Percentiles rank a stretch among this genome's conserved stretches.
These are phyloP conservation scores for Tuber calosporum DNA, from an alignment of 495 filamentous ascomycete species.

Conservation along the genomic window DNA sequence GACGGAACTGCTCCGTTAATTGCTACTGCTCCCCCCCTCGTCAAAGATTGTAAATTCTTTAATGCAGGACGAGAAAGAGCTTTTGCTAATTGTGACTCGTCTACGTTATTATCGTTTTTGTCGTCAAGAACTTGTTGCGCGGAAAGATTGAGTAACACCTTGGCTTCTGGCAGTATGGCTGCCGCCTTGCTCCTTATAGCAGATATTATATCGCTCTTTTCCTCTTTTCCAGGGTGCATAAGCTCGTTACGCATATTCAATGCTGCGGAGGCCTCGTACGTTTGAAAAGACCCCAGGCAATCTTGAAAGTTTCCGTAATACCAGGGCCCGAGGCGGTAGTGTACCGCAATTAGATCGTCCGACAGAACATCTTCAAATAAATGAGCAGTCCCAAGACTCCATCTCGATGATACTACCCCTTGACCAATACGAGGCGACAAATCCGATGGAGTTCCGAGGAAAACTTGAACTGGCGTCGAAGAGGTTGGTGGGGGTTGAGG, in stretches of 20 bases:
- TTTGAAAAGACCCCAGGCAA: constrained; percentile 90
- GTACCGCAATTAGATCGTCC: constrained; percentile 85
- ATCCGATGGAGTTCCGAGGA: constrained; percentile 87
- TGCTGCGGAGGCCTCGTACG: constrained; percentile 88
- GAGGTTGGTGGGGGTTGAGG: constrained; percentile 60
- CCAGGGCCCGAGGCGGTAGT: constrained; percentile 77
- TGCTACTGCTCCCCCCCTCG: constrained; percentile 66
- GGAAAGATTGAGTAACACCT: constrained; percentile 77
- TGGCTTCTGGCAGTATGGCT: constrained; percentile 67
- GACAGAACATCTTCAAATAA: constrained; percentile 80
- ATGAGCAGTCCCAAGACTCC: constrained; percentile 84
- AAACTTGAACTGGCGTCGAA: constrained; percentile 74
- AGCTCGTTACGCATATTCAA: constrained; percentile 86
- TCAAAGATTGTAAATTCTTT: constrained; percentile 63
- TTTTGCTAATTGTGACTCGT: constrained; percentile 67
- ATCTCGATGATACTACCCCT: constrained; percentile 66
- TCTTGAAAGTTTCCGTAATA: constrained; percentile 97
- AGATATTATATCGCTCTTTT: constrained; percentile 81
- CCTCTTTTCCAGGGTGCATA: constrained; percentile 82
- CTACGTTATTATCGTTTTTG: constrained; percentile 59
- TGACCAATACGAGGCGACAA: constrained; percentile 72
- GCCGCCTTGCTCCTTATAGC: constrained; percentile 80
- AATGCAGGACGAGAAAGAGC: constrained; percentile 67
- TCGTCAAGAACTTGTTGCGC: constrained; percentile 70
- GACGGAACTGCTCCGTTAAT: constrained; percentile 83